phyloP scores from a whole-genome alignment of 2,329 filamentous ascomycete genomes.

The Chaetomiaceae sp. region DNA sequence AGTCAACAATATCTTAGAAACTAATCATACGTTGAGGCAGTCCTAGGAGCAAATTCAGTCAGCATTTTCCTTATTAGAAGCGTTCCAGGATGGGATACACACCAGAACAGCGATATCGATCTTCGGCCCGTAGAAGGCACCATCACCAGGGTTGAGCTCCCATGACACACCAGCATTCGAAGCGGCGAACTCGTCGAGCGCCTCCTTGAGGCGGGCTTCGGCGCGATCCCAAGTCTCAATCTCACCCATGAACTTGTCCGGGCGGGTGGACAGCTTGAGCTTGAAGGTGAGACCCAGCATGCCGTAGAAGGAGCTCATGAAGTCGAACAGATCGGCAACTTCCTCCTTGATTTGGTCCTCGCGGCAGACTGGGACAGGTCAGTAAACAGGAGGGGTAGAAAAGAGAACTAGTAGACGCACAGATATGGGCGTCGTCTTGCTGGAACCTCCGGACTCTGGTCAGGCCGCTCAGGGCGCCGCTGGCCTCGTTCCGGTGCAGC shows the following conservation, averaged over 20 bases:
- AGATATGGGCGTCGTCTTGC: conserved; percentile 95
- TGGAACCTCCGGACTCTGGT: conserved; percentile 92
- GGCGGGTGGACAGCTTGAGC: conserved; percentile 86
- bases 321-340: conserved; percentile 82
- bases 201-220: conserved; percentile 73
- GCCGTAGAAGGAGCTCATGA: conserved; percentile 70
- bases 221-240: conserved; percentile 85
- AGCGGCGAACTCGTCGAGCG: conserved; percentile 70
- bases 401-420: conserved; percentile 5
- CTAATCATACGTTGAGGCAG: conserved; percentile 23
- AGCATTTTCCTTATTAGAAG: background rate
- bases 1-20: background rate
- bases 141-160: conserved; percentile 91
- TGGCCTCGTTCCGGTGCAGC: conserved; percentile 91
- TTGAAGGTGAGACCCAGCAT: conserved; percentile 88
- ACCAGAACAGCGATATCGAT: conserved; percentile 82
- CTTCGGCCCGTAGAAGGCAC: conserved; percentile 97
- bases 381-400: background rate
- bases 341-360: conserved; percentile 71
- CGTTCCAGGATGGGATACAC: background rate
- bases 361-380: conserved; percentile 56
- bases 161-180: conserved; percentile 59
- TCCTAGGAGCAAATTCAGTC: conserved; percentile 20
- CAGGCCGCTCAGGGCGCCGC: conserved; percentile 82
- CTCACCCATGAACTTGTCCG: conserved; percentile 83